Evolutionary conservation across 2,329 filamentous ascomycete species (phyloP), one percentile per base, ranked within the genome.

Genomic region (Pseudogymnoascus sp.): DNA sequence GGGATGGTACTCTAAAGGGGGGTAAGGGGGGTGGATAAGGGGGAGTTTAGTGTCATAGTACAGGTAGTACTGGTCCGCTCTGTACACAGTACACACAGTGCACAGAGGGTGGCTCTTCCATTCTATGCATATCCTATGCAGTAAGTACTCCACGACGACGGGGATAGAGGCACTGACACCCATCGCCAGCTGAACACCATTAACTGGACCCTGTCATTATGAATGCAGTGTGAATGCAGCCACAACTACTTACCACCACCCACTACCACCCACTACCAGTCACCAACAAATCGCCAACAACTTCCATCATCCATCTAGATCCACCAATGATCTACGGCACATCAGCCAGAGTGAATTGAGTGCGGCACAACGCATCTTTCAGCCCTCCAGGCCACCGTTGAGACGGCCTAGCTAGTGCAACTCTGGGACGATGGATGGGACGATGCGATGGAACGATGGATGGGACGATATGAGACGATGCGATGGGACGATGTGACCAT

Each of bases 311-410:
- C 11, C 70, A 64, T 62, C 63, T 61, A 63, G 61, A 62, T 59
- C 38, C 62, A 14, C 44, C 50, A 12, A 69, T 68, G 1, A 63
- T 63, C 28, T 68, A 66, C 23, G 68, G 61, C 18, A 70, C 68
- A 6, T 62, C 6, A 53, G 44, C 23, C 23, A 28, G 7, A 16
- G 44, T 16, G 14, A 7, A 28, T 50, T 5, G 7, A 28, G 7
- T 53, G n/a, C 23, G n/a, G 25, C 46, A 53, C n/a, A 53, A 23
- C 84, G 79, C 50, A 56, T 56, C 50, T 34, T 56, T 56, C 46
- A 56, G 46, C 25, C 46, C n/a, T 34, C 10, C 46, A 56, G 46
- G 25, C n/a, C 46, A 31, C 3, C 46, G n/a, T 18, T 56, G 25
- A 34, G 14, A 34, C 25, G 25, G 46, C 46, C 25, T 18, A 5